Evolutionary conservation across 768 basidiomycete species (phyloP).

Genomic region (Leccinum longicurvipes): DNA sequence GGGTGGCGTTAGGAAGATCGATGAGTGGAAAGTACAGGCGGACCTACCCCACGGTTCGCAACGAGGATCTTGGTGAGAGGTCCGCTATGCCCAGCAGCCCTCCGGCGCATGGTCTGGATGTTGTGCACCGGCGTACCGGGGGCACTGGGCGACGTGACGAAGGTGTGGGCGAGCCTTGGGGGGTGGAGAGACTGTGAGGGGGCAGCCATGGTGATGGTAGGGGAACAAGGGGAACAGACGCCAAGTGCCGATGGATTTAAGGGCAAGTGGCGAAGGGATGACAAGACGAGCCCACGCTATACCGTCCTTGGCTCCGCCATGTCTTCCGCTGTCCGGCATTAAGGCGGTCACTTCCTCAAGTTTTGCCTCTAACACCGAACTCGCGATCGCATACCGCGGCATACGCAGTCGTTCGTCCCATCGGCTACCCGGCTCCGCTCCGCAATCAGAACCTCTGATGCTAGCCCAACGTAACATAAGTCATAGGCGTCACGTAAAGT

Average conservation of each 20-base stretch:
- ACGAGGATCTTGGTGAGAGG: constrained; percentile 90
- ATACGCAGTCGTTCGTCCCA: background rate
- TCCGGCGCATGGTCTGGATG: constrained; percentile 87
- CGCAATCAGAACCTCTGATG: background rate
- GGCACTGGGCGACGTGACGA: constrained; percentile 69
- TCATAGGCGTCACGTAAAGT: no score
- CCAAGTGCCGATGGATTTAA: constrained; percentile 8
- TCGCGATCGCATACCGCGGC: background rate
- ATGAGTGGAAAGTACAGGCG: constrained; percentile 4
- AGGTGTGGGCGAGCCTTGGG: constrained; percentile 68
- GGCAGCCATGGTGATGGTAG: constrained; percentile 26
- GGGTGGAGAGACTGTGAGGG: constrained; percentile 54
- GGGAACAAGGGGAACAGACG: constrained; percentile 7
- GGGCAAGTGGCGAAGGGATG: background rate
- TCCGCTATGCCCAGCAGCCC: constrained; percentile 86
- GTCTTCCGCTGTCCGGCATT: constrained; percentile 25
- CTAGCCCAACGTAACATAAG: background rate
- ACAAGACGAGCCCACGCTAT: background rate
- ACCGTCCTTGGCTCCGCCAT: constrained; percentile 3
- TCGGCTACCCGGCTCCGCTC: background rate
- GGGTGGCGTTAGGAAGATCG: constrained; percentile 1
- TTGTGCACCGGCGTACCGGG: constrained; percentile 87
- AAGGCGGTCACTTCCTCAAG: constrained; percentile 27
- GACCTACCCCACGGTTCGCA: constrained; percentile 83
- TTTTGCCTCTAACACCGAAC: background rate